These are phyloP conservation scores for Stentor roeselii DNA, from an alignment of 73 alveolate genomes.

Conservation along the genomic window DNA sequence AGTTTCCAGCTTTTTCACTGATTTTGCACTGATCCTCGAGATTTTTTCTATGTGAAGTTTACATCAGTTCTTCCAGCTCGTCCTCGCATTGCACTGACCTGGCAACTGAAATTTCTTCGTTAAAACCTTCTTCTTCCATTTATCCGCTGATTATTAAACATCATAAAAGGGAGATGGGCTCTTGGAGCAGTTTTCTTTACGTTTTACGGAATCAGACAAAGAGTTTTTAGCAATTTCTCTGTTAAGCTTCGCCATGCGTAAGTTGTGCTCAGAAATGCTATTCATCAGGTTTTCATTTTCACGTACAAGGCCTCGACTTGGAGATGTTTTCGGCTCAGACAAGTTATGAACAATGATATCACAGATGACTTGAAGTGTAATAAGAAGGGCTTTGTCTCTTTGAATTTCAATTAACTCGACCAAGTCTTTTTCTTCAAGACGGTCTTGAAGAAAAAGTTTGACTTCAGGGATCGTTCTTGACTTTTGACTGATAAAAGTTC, in stretches of 20 bases:
- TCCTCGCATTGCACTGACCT: background rate
- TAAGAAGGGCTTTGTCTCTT: background rate
- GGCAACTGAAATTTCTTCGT: background rate
- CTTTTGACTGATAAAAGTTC: background rate
- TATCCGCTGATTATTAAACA: no score
- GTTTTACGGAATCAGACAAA: no score
- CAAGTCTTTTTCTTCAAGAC: background rate
- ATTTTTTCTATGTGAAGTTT: slow-evolving; percentile 36
- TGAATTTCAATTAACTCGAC: background rate
- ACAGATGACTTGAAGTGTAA: background rate
- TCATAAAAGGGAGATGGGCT: no score
- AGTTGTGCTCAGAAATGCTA: background rate
- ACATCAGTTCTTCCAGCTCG: slow-evolving; percentile 41
- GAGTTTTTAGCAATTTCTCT: slow-evolving; percentile 29
- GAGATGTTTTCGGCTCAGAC: background rate
- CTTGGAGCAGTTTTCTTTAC: no score
- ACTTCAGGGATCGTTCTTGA: background rate
- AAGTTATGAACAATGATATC: background rate
- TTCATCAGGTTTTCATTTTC: background rate
- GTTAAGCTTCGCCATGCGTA: slow-evolving; percentile 12
- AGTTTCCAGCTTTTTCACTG: slow-evolving; percentile 55
- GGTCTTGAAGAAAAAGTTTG: background rate
- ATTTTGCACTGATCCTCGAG: slow-evolving; percentile 55
- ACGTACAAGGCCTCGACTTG: background rate
- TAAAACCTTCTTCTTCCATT: background rate